Base-by-base conservation (phyloP, 2,329 filamentous ascomycete species). In the Plectosphaerella sp. region DNA sequence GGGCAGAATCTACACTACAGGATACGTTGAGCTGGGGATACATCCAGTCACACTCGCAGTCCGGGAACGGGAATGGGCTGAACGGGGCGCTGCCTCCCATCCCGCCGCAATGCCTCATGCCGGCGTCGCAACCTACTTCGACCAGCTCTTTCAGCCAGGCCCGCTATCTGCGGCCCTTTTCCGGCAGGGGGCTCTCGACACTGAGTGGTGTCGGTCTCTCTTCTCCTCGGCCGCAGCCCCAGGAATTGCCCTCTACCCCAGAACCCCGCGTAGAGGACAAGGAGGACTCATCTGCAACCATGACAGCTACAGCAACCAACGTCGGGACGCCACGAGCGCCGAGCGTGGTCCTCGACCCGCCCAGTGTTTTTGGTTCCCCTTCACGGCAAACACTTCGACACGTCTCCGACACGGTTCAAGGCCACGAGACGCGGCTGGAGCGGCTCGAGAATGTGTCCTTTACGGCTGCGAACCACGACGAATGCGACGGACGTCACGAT, bases 401-500 rank as follows among this genome's bases (percentile, higher is more conserved):
- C 45, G 58, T 83, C 8, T 71, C 75, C 4, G 74, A 79, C 43
- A 74, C 75, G n/a, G 75, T 86, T 54, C 72, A 79, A 53, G 76
- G 78, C 16, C 80, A 91, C 54, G 82, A 83, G 37, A 75, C 80
- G 49, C 83, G 89, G 2, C 66, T 93, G 12, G 85, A 89, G 47
- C 72, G 75, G 51, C 73, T 92, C 6, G 89, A 93, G 67, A 88
- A 79, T 48, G 74, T 80, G 2, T 91, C 87, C 0, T 89, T 91
- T 61, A 82, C 83, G 22, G 76, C 81, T 43, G 75, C 78, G 16
- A 78, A 79, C n/a, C 79, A 87, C 47, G 87, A 91, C 20, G 85
- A 88, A 37, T 81, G 88, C 47, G 73, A 84, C 16, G 86, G 89
- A 18, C 83, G 79, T 50, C 78, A 88, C 59, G 87, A 91, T 35